Evolutionary conservation across 306 rosid species (phyloP), one percentile per base, ranked within the genome.

Genomic region (Alnus rubra): DNA sequence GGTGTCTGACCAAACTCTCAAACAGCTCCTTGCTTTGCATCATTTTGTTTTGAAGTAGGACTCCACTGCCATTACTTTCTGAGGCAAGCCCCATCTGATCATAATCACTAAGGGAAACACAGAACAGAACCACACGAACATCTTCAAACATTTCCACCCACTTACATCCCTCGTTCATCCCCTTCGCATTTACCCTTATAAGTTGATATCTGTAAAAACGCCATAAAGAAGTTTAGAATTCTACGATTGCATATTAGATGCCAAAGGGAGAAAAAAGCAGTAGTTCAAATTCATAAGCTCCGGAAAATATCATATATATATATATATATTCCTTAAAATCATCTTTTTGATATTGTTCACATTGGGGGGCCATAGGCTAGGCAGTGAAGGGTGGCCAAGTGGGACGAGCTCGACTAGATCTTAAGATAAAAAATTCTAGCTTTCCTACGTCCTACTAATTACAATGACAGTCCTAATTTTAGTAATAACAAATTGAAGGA

Each of bases 101-200:
- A 12, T 83, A 96, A 86, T 96, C 96, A 3, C 93, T 96, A 53
- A 96, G 92, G 33, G 96, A 75, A n/a, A 89, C 83, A 1, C 96
- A 93, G 51, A 93, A 96, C 68, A 93, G 92, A 18, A 96, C 92
- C 9, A 87, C 98, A 11, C 97, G 89, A 11, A 96, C 99, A 49
- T 96, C 99, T 88, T 93, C 98, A 19, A 96, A 96, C 99, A 96
- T 96, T 84, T 93, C 99, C 63, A 93, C 98, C 99, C 99, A 93
- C 79, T 93, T 96, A 82, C 99, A 91, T 37, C 99, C 96, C 70
- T 95, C 98, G 45, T 69, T 91, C 88, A 96, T 89, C 78, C 99
- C 99, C 90, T 87, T 91, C 30, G 98, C 98, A 80, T 93, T 96
- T 64, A 96, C 98, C 79, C 98, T 89, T 84, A 96, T 93, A 30